Base-by-base conservation (phyloP, 225 moss, liverwort and hornwort genomes). In the Bryum argenteum region DNA sequence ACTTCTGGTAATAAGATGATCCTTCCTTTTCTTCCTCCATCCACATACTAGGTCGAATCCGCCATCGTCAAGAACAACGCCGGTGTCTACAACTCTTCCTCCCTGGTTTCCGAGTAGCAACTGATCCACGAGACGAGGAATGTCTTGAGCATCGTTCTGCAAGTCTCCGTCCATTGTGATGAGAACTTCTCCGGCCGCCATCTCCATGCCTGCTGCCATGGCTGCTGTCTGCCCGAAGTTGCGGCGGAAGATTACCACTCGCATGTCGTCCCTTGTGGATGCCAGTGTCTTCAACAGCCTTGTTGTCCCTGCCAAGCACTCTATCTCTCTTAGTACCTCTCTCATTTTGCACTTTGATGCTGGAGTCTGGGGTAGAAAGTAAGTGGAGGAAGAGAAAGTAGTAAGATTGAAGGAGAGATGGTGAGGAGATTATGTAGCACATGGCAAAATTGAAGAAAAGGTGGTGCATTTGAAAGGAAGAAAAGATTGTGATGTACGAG, bases 161-260 rank as follows among this genome's bases (percentile, higher is more conserved):
- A 84, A 77, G 61, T 87, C 87, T 63, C 84, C 87, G 40, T 84
- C 84, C 66, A 87, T 54, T 2, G 87, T 87, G 66, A 87, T 82
- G 16, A 84, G 63, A 18, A 84, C 24, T 17, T 84, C 54, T 17
- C 87, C 84, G n/a, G 71, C 84, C 8, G 87, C 84, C 9, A 77
- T 61, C 65, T 84, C 79, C 22, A 87, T 82, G 37, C 87, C 84
- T 20, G 84, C 84, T 13, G 87, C 79, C 87, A 87, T 84, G 11
- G 87, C 87, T 41, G 84, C 87, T 58, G 84, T 82, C 57, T 87
- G 87, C 33, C 87, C 87, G 41, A 87, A 87, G 67, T 87, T 87
- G 19, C 79, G 68, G 57, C 81, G 71, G 52, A 87, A 79, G 20
- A 87, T 55, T 8, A 84, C 57, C 23, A 79, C 87, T 54, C 71